phyloP scores from a whole-genome alignment of 306 rosid species.

The Sphenostylis stenocarpa region DNA sequence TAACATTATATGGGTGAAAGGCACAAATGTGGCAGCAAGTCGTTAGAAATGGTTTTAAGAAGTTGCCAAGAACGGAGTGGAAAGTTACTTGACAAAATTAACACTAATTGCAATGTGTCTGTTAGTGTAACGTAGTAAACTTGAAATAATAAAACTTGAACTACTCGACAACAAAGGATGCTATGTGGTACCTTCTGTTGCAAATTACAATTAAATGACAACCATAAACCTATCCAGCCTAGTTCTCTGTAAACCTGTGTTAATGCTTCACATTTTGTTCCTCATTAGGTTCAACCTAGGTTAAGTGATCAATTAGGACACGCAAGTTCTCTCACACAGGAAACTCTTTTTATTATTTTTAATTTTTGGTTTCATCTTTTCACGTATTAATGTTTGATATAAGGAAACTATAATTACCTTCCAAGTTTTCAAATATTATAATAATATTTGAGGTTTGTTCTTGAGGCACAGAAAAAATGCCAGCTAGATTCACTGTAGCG shows the following conservation, averaged over 20 bases:
- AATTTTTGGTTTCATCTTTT: no score
- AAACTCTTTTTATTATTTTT: no score
- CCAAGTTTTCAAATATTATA: no score
- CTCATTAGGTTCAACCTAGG: conserved; percentile 12
- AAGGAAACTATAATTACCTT: no score
- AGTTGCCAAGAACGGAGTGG: conserved; percentile 30
- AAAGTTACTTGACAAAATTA: conserved; percentile 26
- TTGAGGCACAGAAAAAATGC: no score
- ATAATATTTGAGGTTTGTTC: no score
- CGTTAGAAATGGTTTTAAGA: conserved; percentile 12
- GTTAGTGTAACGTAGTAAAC: conserved; percentile 14
- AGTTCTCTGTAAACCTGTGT: not conserved
- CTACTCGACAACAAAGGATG: conserved; percentile 12
- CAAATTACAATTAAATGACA: conserved; percentile 22
- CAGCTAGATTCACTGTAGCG: not conserved
- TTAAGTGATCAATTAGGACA: conserved; percentile 32
- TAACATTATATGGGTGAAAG: conserved; percentile 13
- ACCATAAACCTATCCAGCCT: conserved; percentile 24
- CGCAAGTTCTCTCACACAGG: no score
- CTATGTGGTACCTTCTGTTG: not conserved
- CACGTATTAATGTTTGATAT: no score
- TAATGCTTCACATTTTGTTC: not conserved
- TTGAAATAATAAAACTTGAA: conserved; percentile 5
- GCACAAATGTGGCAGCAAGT: conserved; percentile 8
- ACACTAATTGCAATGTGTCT: conserved; percentile 15